Percentiles rank a stretch among this genome's conserved stretches.
phyloP scores from a whole-genome alignment of 495 filamentous ascomycete genomes.

The Apodospora peruviana region DNA sequence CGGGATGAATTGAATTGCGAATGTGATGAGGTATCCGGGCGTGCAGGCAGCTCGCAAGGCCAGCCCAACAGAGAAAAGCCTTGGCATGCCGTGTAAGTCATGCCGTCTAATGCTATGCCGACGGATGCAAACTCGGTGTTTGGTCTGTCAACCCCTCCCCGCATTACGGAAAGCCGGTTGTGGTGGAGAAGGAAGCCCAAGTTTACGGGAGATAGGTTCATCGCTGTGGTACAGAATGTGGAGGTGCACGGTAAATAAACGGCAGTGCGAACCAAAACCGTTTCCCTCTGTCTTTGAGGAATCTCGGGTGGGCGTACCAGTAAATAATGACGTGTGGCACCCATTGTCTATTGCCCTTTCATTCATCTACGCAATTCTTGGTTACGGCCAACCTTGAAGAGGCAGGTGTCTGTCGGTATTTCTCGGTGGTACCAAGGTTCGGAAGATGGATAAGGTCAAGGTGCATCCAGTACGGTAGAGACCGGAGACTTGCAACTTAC shows the following conservation, averaged over 20 bases:
- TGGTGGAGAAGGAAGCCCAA: too few relatives aligned
- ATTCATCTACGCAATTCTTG: background rate
- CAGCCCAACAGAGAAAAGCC: too few relatives aligned
- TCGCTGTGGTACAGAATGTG: background rate
- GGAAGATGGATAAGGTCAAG: background rate
- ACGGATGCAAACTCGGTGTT: too few relatives aligned
- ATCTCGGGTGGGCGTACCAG: background rate
- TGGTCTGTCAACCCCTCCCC: too few relatives aligned
- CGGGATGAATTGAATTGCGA: too few relatives aligned
- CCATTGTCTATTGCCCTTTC: background rate
- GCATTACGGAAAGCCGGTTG: too few relatives aligned
- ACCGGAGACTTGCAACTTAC: background rate
- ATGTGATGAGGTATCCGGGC: too few relatives aligned
- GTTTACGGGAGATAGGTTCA: background rate
- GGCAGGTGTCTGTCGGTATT: slow-evolving; percentile 12
- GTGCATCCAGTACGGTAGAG: slow-evolving; percentile 6
- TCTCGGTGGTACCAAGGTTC: background rate
- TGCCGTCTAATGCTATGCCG: too few relatives aligned
- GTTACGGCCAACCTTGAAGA: slow-evolving; percentile 6
- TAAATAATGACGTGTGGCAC: background rate
- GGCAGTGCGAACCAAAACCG: too few relatives aligned
- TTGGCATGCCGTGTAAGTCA: too few relatives aligned
- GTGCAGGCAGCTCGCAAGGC: too few relatives aligned
- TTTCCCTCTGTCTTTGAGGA: background rate
- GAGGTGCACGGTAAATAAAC: background rate